Percentiles rank a stretch among this genome's conserved stretches.
These are phyloP conservation scores for Candida tunisiensis DNA, from an alignment of 1,139 yeast genomes.

Conservation along the genomic window DNA sequence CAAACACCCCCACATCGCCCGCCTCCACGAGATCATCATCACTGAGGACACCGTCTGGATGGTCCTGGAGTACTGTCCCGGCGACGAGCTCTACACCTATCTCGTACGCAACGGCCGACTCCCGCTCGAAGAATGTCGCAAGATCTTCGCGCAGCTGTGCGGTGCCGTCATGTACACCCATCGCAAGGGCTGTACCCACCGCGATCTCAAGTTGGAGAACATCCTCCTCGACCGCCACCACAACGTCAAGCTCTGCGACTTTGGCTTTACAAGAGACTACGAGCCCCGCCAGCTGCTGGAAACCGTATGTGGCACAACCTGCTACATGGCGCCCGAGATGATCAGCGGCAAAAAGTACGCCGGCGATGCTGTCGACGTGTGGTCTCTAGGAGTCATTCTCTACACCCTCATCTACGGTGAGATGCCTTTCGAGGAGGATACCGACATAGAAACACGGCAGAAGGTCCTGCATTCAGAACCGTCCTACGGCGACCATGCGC, in stretches of 20 bases:
- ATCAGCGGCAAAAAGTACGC: slow-evolving; percentile 50
- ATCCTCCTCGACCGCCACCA: slow-evolving; percentile 55
- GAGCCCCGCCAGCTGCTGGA: slow-evolving; percentile 41
- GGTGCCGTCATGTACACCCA: slow-evolving; percentile 82
- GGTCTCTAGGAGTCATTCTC: slow-evolving; percentile 92
- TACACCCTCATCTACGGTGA: slow-evolving; percentile 75
- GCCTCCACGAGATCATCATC: slow-evolving; percentile 70
- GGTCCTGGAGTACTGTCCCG: slow-evolving; percentile 81
- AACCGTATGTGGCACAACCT: slow-evolving; percentile 88
- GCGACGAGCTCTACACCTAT: slow-evolving; percentile 69
- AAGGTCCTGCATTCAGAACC: slow-evolving; percentile 59
- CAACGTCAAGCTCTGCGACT: slow-evolving; percentile 69
- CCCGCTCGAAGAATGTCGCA: slow-evolving; percentile 35
- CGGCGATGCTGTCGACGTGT: slow-evolving; percentile 71
- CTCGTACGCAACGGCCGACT: slow-evolving; percentile 37
- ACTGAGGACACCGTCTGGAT: slow-evolving; percentile 75
- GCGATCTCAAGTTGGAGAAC: slow-evolving; percentile 83
- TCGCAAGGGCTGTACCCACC: slow-evolving; percentile 64
- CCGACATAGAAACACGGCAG: slow-evolving; percentile 41
- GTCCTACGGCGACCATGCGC: slow-evolving; percentile 16
- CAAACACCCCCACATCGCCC: slow-evolving; percentile 69
- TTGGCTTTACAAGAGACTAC: slow-evolving; percentile 84
- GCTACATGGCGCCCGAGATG: slow-evolving; percentile 94
- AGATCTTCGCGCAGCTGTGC: slow-evolving; percentile 58
- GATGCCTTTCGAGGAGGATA: slow-evolving; percentile 83